A percentile compares a stretch with the other conserved stretches of the same genome.
These are phyloP conservation scores for Lentinula sp. DNA, from an alignment of 768 basidiomycete species.

Conservation along the genomic window DNA sequence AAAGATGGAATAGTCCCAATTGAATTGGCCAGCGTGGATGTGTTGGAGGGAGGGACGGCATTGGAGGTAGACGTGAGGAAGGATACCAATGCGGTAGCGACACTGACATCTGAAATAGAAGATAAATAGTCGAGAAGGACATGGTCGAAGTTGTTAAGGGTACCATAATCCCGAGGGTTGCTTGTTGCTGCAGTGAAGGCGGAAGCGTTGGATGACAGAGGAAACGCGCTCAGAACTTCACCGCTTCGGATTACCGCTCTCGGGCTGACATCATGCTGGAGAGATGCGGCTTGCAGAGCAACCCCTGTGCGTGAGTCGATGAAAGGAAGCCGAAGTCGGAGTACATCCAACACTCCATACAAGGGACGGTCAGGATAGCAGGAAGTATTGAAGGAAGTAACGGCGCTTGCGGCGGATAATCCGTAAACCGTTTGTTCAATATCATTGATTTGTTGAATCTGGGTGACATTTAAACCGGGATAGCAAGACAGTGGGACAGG, in stretches of 20 bases:
- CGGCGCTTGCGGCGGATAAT: constrained; percentile 23
- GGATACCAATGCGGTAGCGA: constrained; percentile 41
- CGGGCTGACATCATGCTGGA: constrained; percentile 35
- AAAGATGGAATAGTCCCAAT: constrained; percentile 44
- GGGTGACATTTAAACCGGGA: constrained; percentile 37
- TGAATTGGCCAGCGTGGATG: constrained; percentile 31
- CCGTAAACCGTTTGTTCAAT: constrained; percentile 51
- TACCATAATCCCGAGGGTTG: constrained; percentile 52
- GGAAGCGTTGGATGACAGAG: constrained; percentile 24
- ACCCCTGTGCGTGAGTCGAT: constrained; percentile 33
- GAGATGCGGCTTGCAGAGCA: constrained; percentile 43
- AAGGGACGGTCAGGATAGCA: constrained; percentile 55
- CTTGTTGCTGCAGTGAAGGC: constrained; percentile 23
- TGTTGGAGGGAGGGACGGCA: constrained; percentile 32
- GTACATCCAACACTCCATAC: constrained; percentile 57
- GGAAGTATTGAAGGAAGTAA: constrained; percentile 34
- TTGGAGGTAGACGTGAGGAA: constrained; percentile 37
- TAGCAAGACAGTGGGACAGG: constrained; percentile 59
- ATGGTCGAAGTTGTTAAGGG: constrained; percentile 46
- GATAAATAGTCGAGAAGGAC: constrained; percentile 51
- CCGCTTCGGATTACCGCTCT: constrained; percentile 50
- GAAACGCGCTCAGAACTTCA: constrained; percentile 41
- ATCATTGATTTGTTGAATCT: constrained; percentile 34
- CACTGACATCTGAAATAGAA: constrained; percentile 38
- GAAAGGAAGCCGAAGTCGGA: constrained; percentile 56